A percentile compares a stretch with the other conserved stretches of the same genome.
Evolutionary conservation across 352 stramenopile species (phyloP).

Genomic region (Phytophthora pisi): DNA sequence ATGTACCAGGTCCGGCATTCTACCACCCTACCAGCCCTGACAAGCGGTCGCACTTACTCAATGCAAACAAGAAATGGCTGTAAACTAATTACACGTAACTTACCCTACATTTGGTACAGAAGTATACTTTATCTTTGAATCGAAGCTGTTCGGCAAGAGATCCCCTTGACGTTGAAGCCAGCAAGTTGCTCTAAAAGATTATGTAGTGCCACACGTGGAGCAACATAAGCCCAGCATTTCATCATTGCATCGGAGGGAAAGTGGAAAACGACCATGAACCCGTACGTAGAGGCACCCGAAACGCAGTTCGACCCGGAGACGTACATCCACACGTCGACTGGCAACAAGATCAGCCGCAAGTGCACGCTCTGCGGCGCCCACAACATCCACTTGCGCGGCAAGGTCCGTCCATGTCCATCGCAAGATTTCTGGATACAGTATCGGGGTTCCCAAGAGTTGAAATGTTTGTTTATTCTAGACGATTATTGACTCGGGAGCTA

Average conservation of each 20-base stretch:
- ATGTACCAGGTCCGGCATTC: constrained; percentile 62
- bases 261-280: constrained; percentile 45
- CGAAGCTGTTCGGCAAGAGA: too few species aligned
- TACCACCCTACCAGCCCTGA: constrained; percentile 64
- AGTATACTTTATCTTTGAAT: too few species aligned
- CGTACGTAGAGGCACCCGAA: constrained; percentile 56
- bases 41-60: constrained; percentile 71
- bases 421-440: neutral
- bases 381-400: constrained; percentile 81
- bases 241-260: neutral
- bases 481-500: constrained; percentile 72
- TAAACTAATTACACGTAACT: constrained; percentile 24
- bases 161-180: neutral
- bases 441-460: neutral
- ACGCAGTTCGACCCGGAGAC: constrained; percentile 55
- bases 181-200: neutral
- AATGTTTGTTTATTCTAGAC: constrained; percentile 36
- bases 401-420: constrained; percentile 28
- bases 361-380: constrained; percentile 67
- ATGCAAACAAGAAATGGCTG: constrained; percentile 84
- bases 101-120: too few species aligned
- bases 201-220: neutral
- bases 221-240: neutral
- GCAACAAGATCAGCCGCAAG: constrained; percentile 76
- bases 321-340: constrained; percentile 75